These are phyloP conservation scores for Ceratocystis diversiconidia DNA, from an alignment of 2,329 filamentous ascomycete genomes.

Conservation along the genomic window DNA sequence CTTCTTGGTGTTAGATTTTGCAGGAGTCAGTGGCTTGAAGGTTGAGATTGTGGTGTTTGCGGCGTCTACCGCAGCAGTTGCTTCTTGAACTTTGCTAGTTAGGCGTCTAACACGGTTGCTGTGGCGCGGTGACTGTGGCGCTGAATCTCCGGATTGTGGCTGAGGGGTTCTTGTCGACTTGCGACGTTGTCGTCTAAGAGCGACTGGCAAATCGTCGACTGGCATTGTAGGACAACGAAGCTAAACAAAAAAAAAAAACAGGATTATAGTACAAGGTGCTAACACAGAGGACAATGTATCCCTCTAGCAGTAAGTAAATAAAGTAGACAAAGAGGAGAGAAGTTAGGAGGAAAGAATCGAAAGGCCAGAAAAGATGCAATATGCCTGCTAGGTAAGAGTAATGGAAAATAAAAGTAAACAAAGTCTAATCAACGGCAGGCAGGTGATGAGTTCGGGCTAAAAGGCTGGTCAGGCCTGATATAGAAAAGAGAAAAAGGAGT, in stretches of 20 bases:
- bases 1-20: neutral
- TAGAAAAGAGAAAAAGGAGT: slow-evolving; percentile 8
- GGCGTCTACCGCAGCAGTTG: neutral
- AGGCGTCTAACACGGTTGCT: slow-evolving; percentile 13
- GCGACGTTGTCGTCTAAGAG: slow-evolving; percentile 12
- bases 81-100: slow-evolving; percentile 9
- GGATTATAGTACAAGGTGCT: neutral
- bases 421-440: neutral
- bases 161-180: neutral
- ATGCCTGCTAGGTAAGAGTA: neutral
- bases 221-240: slow-evolving; percentile 8
- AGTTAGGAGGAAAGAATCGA: neutral
- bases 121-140: slow-evolving; percentile 14
- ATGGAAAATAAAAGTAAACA: neutral
- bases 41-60: neutral
- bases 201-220: slow-evolving; percentile 11
- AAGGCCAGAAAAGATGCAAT: neutral
- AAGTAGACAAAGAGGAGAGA: neutral
- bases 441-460: neutral
- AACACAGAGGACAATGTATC: slow-evolving; percentile 1
- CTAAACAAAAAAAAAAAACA: neutral
- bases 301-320: neutral
- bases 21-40: neutral
- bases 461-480: slow-evolving; percentile 3
- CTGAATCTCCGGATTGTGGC: slow-evolving; percentile 8